Percentiles rank a stretch among this genome's conserved stretches.
phyloP scores from a whole-genome alignment of 768 basidiomycete genomes.

The Pluteus cervinus region DNA sequence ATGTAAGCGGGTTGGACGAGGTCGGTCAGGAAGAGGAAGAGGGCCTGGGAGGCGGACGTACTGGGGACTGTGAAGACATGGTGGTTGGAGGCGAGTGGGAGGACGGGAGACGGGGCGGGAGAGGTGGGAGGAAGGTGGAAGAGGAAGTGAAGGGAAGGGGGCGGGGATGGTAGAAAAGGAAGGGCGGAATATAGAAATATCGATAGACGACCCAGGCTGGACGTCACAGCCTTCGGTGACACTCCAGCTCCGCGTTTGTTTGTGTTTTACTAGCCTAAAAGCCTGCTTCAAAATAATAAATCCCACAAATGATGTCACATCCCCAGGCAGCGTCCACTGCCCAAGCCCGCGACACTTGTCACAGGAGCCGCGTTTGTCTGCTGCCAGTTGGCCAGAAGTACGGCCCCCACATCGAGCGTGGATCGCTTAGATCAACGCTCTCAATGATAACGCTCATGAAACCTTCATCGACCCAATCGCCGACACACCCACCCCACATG shows the following conservation, averaged over 20 bases:
- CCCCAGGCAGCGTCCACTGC: too few relatives aligned
- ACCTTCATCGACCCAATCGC: too few relatives aligned
- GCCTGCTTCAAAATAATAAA: too few relatives aligned
- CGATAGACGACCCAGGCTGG: constrained; percentile 11
- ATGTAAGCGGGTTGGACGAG: constrained; percentile 5
- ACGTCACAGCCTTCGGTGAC: constrained; percentile 22
- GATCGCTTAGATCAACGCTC: too few relatives aligned
- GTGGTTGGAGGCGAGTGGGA: constrained; percentile 6
- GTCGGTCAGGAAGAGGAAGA: constrained; percentile 3
- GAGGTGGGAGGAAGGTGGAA: constrained; percentile 6
- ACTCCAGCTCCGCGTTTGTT: constrained; percentile 15
- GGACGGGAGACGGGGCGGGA: constrained; percentile 1
- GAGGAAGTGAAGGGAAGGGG: constrained; percentile 3
- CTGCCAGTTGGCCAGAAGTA: too few relatives aligned
- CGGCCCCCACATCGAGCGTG: too few relatives aligned
- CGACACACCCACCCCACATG: too few relatives aligned
- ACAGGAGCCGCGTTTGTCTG: too few relatives aligned
- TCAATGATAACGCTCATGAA: too few relatives aligned
- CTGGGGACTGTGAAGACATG: constrained; percentile 54
- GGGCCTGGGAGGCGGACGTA: constrained; percentile 34
- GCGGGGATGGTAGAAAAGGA: constrained; percentile 3
- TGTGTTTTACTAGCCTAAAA: constrained; percentile 13
- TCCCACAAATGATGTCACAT: too few relatives aligned
- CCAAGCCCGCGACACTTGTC: too few relatives aligned
- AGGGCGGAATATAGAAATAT: background rate